These are phyloP conservation scores for Pythium folliculosum DNA, from an alignment of 352 stramenopile species.

Conservation along the genomic window DNA sequence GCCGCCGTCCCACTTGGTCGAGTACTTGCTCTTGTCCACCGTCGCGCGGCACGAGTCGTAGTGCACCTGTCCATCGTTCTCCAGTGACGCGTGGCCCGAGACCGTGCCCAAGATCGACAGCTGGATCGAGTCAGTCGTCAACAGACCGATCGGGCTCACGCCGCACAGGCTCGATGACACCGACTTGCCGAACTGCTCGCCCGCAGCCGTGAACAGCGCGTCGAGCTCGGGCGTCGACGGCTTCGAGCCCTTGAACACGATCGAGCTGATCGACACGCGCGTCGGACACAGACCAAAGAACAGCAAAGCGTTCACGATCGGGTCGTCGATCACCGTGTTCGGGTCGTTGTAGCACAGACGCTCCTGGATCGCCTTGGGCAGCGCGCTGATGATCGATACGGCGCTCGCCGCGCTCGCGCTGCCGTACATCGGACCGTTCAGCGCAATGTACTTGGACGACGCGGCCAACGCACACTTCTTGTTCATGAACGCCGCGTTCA, in stretches of 20 bases:
- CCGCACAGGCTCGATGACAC: constrained; percentile 35
- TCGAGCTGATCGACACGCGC: constrained; percentile 6
- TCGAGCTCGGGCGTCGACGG: constrained; percentile 15
- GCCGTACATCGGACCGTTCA: constrained; percentile 28
- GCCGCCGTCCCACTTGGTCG: constrained; percentile 15
- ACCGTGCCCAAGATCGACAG: constrained; percentile 18
- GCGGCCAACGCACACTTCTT: constrained; percentile 24
- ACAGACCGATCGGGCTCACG: constrained; percentile 29
- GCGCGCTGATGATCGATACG: constrained; percentile 2
- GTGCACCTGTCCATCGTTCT: constrained; percentile 40
- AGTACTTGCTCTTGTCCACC: constrained; percentile 13
- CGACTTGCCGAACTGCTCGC: constrained; percentile 8
- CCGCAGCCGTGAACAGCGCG: constrained; percentile 16
- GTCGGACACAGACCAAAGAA: not conserved
- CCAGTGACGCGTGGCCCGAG: constrained; percentile 22
- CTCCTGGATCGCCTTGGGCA: constrained; percentile 1
- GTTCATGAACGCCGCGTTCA: constrained; percentile 27
- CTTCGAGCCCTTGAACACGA: constrained; percentile 9
- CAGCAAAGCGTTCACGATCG: constrained; percentile 16
- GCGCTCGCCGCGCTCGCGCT: constrained; percentile 18
- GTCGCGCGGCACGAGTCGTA: constrained; percentile 30
- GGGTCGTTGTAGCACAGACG: constrained; percentile 1
- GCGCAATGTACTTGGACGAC: constrained; percentile 27
- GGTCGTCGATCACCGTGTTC: constrained; percentile 12
- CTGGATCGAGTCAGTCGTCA: constrained; percentile 23